Evolutionary conservation across 2,329 filamentous ascomycete genomes (phyloP), one percentile per base, ranked within the genome.

Genomic region (Daldinia sp.): DNA sequence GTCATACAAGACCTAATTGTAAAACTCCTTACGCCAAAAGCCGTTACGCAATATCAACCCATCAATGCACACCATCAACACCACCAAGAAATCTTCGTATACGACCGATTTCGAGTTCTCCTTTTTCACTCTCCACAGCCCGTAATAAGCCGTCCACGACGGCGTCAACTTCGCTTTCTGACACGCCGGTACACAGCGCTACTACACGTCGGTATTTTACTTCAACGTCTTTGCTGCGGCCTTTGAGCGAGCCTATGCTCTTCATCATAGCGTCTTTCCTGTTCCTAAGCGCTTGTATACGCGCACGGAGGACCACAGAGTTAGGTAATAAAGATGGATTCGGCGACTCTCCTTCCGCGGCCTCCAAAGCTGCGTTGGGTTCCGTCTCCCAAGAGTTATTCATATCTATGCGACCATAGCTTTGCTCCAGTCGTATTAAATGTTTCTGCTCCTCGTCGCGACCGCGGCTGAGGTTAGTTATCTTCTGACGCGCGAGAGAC

Each of bases 171-270:
- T 93, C 88, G 7, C 86, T 85, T 69, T 97, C 93, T 0, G 89
- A 86, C 37, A 94, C 92, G 7, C 89, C 90, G 0, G 94, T 97
- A 78, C 95, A 98, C 12, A 98, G 83, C 60, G 92, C 90, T 26
- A 99, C 93, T 33, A 98, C 93, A 72, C 91, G 92, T 28, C 94
- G 88, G 78, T 98, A 98, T 80, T 96, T 93, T 72, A 91, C 85
- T 76, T 97, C 95, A 3, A 97, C 85, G 60, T 97, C 94, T 4
- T 90, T 90, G 74, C 93, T 95, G 67, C 92, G 90, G 33, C 91
- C 90, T 78, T 93, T 91, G 7, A 99, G 86, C 5, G 87, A 87
- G 18, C 87, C 86, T 1, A 93, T 90, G 73, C 91, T 88, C 57
- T 88, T 87, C 60, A 88, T 83, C 12, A 96, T 88, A 18, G 86